phyloP scores from a whole-genome alignment of 805 yeast species.

The Wickerhamiella dianesei region DNA sequence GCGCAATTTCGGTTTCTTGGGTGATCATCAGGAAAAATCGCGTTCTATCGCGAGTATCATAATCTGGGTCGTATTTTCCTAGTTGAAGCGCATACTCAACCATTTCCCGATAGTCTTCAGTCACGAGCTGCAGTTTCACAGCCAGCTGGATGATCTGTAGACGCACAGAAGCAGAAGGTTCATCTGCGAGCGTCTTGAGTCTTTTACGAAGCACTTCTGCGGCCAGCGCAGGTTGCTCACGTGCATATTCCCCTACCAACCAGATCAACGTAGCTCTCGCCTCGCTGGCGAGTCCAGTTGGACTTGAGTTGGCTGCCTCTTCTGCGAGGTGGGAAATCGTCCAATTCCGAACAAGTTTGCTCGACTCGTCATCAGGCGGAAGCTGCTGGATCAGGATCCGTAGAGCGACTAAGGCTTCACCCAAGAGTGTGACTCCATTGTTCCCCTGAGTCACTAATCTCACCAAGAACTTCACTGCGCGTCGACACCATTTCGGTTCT shows the following conservation, averaged over 20 bases:
- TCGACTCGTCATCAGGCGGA: slow-evolving; percentile 4
- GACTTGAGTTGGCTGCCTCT: background rate
- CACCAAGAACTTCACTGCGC: slow-evolving; percentile 12
- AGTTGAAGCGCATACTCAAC: slow-evolving; percentile 50
- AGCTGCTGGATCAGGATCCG: slow-evolving; percentile 16
- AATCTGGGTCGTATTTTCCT: slow-evolving; percentile 57
- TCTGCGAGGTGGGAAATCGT: background rate
- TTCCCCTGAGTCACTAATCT: slow-evolving; percentile 6
- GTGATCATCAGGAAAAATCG: slow-evolving; percentile 55
- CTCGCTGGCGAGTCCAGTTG: slow-evolving; percentile 2
- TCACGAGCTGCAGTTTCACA: slow-evolving; percentile 49
- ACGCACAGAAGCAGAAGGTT: slow-evolving; percentile 41
- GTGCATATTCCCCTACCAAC: slow-evolving; percentile 75
- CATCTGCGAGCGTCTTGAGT: slow-evolving; percentile 39
- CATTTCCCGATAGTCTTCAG: slow-evolving; percentile 29
- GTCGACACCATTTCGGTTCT: slow-evolving; percentile 3
- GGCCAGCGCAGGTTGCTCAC: slow-evolving; percentile 36
- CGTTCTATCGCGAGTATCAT: slow-evolving; percentile 76
- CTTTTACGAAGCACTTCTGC: slow-evolving; percentile 63
- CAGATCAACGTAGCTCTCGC: slow-evolving; percentile 75
- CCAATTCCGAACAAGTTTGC: background rate
- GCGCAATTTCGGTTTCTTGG: slow-evolving; percentile 41
- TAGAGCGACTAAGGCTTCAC: slow-evolving; percentile 15
- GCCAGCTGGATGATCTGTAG: slow-evolving; percentile 59
- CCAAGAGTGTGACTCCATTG: slow-evolving; percentile 9